Evolutionary conservation across 192 early-diverging fungal species (phyloP).

Genomic region (Rhizoclosmatium sp.): DNA sequence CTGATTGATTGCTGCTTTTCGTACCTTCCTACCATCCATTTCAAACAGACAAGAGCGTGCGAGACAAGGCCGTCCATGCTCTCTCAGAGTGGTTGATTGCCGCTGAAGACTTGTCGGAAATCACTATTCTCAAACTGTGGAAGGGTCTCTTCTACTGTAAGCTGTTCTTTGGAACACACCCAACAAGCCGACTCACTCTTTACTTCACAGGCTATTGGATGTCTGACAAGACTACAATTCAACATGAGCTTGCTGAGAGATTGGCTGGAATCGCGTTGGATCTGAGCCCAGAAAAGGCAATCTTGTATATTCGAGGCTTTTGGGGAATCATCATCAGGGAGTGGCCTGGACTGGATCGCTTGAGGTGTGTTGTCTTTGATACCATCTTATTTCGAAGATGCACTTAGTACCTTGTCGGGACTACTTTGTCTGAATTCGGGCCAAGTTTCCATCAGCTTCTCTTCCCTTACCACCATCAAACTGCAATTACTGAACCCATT

Average conservation of each 20-base stretch:
- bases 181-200: not conserved
- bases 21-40: not conserved
- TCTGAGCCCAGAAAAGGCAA: slow-evolving; percentile 54
- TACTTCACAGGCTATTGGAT: slow-evolving; percentile 84
- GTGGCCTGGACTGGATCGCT: slow-evolving; percentile 82
- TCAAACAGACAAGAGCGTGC: slow-evolving; percentile 70
- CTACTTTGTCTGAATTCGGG: too few relatives aligned
- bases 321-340: slow-evolving; percentile 73
- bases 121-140: slow-evolving; percentile 85
- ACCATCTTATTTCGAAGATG: not conserved
- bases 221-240: slow-evolving; percentile 92
- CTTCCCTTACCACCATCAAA: too few relatives aligned
- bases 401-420: too few relatives aligned
- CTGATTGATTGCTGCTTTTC: not conserved
- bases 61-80: slow-evolving; percentile 74
- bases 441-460: too few relatives aligned
- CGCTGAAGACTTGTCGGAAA: slow-evolving; percentile 61
- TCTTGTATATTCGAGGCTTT: slow-evolving; percentile 69
- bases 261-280: slow-evolving; percentile 68
- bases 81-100: slow-evolving; percentile 64
- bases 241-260: slow-evolving; percentile 84
- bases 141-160: slow-evolving; percentile 93
- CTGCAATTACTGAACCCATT: not conserved
- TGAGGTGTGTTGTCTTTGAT: slow-evolving; percentile 57
- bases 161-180: slow-evolving; percentile 23